Conservation (phyloP, 208 protist species). For the Trypanosoma platydactyli region DNA sequence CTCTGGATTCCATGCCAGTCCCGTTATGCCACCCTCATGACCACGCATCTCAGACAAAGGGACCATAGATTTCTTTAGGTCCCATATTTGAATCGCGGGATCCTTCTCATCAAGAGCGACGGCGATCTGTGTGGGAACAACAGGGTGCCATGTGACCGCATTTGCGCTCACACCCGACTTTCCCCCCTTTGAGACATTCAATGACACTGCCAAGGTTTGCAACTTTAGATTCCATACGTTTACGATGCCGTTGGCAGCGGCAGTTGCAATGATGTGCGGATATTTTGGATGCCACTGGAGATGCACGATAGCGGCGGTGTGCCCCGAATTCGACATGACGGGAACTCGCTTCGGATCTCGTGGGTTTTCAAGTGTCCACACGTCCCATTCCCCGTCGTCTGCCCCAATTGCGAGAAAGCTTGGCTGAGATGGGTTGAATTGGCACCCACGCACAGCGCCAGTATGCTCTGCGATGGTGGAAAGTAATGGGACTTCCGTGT, state of each 20-base stretch:
- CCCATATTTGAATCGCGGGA: conserved; percentile 97
- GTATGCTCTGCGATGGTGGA: conserved; percentile 82
- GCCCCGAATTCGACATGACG: conserved; percentile 64
- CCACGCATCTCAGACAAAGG: conserved; percentile 79
- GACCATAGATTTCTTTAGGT: conserved; percentile 92
- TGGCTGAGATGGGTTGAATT: conserved; percentile 93
- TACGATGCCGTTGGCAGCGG: conserved; percentile 81
- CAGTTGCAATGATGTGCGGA: conserved; percentile 94
- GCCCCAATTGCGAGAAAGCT: conserved; percentile 78
- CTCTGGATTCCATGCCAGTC: conserved; percentile 91
- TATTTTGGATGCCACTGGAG: conserved; percentile 84
- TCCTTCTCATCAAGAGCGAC: conserved; percentile 91
- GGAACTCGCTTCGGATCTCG: conserved; percentile 53
- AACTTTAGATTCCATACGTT: conserved; percentile 96
- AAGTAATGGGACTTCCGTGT: conserved; percentile 53
- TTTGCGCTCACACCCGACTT: conserved; percentile 52
- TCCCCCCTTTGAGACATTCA: conserved; percentile 80
- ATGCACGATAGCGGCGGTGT: conserved; percentile 48
- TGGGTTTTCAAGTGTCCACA: conserved; percentile 91
- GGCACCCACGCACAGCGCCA: conserved; percentile 82
- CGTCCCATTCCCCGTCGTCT: conserved; percentile 73
- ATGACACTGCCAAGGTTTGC: conserved; percentile 80
- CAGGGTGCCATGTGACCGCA: conserved; percentile 96
- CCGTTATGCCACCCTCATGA: conserved; percentile 91
- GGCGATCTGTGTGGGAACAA: conserved; percentile 89